A percentile compares a stretch with the other conserved stretches of the same genome.
These are phyloP conservation scores for Colletotrichum costaricense DNA, from an alignment of 2,329 filamentous ascomycete genomes.

Conservation along the genomic window DNA sequence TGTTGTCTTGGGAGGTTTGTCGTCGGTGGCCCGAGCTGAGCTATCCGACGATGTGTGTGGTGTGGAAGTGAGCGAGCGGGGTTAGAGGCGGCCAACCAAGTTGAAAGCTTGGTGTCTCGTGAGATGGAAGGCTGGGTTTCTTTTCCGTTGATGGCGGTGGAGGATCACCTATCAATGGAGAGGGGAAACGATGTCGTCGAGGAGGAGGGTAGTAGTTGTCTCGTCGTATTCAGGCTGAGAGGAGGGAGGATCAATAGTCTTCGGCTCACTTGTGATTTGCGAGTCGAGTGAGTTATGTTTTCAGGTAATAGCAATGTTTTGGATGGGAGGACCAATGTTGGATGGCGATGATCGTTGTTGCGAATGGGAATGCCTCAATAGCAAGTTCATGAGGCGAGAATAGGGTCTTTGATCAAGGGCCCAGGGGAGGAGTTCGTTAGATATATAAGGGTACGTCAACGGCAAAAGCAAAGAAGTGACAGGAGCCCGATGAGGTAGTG, in stretches of 20 bases:
- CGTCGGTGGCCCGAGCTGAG: slow-evolving; percentile 14
- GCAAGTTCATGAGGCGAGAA: slow-evolving; percentile 50
- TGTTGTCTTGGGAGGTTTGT: neutral
- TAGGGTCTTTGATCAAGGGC: slow-evolving; percentile 19
- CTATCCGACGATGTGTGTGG: slow-evolving; percentile 18
- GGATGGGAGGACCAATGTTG: slow-evolving; percentile 41
- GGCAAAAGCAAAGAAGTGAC: slow-evolving; percentile 12
- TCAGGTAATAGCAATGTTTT: slow-evolving; percentile 23
- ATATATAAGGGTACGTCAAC: slow-evolving; percentile 30
- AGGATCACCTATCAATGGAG: neutral
- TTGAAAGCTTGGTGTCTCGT: slow-evolving; percentile 8
- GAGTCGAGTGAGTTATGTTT: slow-evolving; percentile 1
- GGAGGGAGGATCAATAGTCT: neutral
- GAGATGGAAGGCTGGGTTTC: neutral
- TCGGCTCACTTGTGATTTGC: neutral
- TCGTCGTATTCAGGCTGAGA: slow-evolving; percentile 2
- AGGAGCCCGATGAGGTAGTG: slow-evolving; percentile 27
- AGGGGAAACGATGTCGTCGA: neutral
- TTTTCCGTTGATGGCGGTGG: neutral
- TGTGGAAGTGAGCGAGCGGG: slow-evolving; percentile 10
- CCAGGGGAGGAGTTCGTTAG: slow-evolving; percentile 24
- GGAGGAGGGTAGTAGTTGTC: neutral
- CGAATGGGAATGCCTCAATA: slow-evolving; percentile 49
- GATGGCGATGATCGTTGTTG: slow-evolving; percentile 16
- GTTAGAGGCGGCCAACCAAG: slow-evolving; percentile 9